Evolutionary conservation across 371 early-diverging fungal species (phyloP), one percentile per base, ranked within the genome.

Genomic region (Mucor circinelloides): DNA sequence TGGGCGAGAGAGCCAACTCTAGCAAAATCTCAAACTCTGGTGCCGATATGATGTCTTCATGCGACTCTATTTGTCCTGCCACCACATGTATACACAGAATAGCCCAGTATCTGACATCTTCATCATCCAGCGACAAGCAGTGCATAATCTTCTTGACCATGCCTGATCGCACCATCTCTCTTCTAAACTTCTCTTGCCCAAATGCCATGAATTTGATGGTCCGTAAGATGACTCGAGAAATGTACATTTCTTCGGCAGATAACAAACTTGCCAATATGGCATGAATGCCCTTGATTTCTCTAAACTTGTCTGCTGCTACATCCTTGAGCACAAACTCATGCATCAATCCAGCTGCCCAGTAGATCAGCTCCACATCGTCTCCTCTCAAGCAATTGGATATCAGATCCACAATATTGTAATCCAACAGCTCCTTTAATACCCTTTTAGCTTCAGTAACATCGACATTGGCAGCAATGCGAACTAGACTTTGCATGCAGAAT

Each of bases 271-370:
- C 73, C 7, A 93, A 71, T 6, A 89, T 84, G 25, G 82, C 79
- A 55, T 88, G 84, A 1, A 93, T 70, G 0, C 91, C 91, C 52
- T 83, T 82, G 30, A 90, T 84, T 40, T 80, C 72, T 56, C 87
- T 75, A 69, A 94, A 88, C 12, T 80, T 79, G 10, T 79, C 72
- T 12, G 87, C 70, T 2, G 88, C 90, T 0, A 90, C 84, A 55
- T 91, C 89, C 80, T 89, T 90, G 30, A 88, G 69, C 0, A 87
- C 91, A 79, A 88, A 94, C 69, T 94, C 94, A 72, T 93, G 93
- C 82, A 93, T 86, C 2, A 94, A 67, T 48, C 91, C 91, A 0
- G 91, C 80, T 3, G 93, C 88, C 93, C 94, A 94, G 46, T 89
- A 91, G n/a, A 90, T 90, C 4, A 94, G 79, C 61, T 93, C 93